A percentile compares a stretch with the other conserved stretches of the same genome.
Evolutionary conservation across 768 basidiomycete species (phyloP).

Genomic region (Suillus variegatus): DNA sequence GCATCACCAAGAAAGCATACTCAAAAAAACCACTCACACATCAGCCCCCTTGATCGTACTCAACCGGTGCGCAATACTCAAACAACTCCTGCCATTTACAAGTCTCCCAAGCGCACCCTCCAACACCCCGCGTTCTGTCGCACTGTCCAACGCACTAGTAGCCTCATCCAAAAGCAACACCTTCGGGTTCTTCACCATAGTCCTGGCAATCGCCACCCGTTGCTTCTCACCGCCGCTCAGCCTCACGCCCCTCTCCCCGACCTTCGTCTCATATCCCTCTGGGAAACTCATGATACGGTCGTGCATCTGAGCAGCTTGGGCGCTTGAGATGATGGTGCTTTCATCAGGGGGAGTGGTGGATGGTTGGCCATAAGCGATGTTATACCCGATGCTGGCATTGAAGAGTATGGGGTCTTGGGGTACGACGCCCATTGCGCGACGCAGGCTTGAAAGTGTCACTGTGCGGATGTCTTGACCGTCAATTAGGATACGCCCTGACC

Average conservation of each 20-base stretch:
- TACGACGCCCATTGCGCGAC: constrained; percentile 85
- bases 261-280: constrained; percentile 81
- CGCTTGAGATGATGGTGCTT: constrained; percentile 62
- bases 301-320: constrained; percentile 84
- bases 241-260: constrained; percentile 88
- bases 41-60: constrained; percentile 60
- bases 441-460: constrained; percentile 78
- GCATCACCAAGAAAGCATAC: not conserved
- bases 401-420: constrained; percentile 64
- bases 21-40: constrained; percentile 42
- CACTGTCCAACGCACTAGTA: constrained; percentile 84
- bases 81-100: constrained; percentile 23
- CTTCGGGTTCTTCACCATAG: constrained; percentile 82
- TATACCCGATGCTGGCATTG: constrained; percentile 70
- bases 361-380: constrained; percentile 58
- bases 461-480: constrained; percentile 89
- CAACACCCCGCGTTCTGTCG: constrained; percentile 89
- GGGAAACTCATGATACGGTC: constrained; percentile 84
- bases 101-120: constrained; percentile 39
- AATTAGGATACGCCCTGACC: constrained; percentile 77
- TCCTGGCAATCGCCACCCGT: constrained; percentile 84
- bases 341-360: constrained; percentile 70
- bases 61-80: constrained; percentile 28
- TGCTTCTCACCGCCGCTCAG: constrained; percentile 91
- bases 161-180: constrained; percentile 80